A percentile compares a stretch with the other conserved stretches of the same genome.
Conservation (phyloP, 116 monocot species). For the Thalassia testudinum region DNA sequence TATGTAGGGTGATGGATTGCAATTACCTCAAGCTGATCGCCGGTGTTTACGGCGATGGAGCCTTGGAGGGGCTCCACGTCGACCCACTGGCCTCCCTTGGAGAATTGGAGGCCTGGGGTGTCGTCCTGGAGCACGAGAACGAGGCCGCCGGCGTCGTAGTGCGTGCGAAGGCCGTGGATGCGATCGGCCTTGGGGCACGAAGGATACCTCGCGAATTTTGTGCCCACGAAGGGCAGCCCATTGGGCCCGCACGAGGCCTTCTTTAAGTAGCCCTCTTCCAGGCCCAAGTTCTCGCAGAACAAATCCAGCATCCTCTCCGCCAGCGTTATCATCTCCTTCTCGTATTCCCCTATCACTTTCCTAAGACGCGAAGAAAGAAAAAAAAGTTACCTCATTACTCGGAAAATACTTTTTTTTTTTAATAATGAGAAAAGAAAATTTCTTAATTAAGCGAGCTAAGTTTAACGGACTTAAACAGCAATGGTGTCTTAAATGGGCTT, state of each 20-base stretch:
- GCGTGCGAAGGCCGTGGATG: constrained; percentile 46
- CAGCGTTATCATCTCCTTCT: constrained; percentile 25
- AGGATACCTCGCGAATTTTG: constrained; percentile 70
- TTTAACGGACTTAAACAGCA: too few relatives aligned
- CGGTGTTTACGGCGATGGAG: constrained; percentile 57
- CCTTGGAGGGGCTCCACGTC: constrained; percentile 44
- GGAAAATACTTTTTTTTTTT: too few relatives aligned
- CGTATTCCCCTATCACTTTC: constrained; percentile 35
- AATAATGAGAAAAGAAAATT: too few relatives aligned
- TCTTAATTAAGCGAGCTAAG: too few relatives aligned
- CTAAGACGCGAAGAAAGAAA: constrained; percentile 3
- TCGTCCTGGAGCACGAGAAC: constrained; percentile 67
- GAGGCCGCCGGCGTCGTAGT: constrained; percentile 70
- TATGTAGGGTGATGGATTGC: background rate
- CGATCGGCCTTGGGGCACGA: constrained; percentile 48
- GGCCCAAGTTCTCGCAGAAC: constrained; percentile 50
- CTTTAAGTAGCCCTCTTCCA: constrained; percentile 61
- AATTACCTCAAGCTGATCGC: constrained; percentile 60
- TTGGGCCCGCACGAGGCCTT: constrained; percentile 38
- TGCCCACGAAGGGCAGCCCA: constrained; percentile 50
- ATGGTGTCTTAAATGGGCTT: too few relatives aligned
- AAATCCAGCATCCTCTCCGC: constrained; percentile 49
- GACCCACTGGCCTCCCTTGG: constrained; percentile 54
- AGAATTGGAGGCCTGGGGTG: constrained; percentile 56
- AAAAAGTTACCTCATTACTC: too few relatives aligned